Conservation (phyloP, 441 rosid species). For the Codiaeum variegatum region DNA sequence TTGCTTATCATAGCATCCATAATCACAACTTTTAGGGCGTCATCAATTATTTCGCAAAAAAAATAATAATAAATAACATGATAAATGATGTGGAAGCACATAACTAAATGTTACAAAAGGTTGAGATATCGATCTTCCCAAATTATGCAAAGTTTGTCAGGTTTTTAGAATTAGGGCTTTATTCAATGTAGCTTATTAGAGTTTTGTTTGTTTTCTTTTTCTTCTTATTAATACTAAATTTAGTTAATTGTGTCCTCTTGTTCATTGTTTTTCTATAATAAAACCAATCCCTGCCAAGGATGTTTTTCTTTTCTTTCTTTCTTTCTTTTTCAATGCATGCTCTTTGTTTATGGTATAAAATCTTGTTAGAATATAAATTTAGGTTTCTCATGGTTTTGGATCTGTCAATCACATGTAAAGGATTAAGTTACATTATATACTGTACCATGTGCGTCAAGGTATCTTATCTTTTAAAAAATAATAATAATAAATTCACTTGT, state of each 20-base stretch:
- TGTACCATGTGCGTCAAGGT: background rate
- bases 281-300: slow-evolving; percentile 8
- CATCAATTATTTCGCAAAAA: background rate
- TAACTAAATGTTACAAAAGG: slow-evolving; percentile 11
- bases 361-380: slow-evolving; percentile 8
- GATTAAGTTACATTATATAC: background rate
- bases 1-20: slow-evolving; percentile 19
- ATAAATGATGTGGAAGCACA: slow-evolving; percentile 14
- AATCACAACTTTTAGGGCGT: slow-evolving; percentile 18
- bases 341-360: slow-evolving; percentile 2
- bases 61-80: slow-evolving; percentile 4
- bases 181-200: slow-evolving; percentile 22
- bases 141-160: slow-evolving; percentile 17
- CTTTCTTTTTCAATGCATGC: background rate
- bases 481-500: too few species aligned
- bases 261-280: background rate
- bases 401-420: slow-evolving; percentile 1
- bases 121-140: slow-evolving; percentile 14
- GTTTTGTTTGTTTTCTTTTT: background rate
- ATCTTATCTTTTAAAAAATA: background rate
- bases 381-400: background rate
- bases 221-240: too few species aligned
- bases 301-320: background rate
- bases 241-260: background rate
- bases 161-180: slow-evolving; percentile 13